Evolutionary conservation across 2,329 filamentous ascomycete genomes (phyloP).

Genomic region (Rutstroemia sp.): DNA sequence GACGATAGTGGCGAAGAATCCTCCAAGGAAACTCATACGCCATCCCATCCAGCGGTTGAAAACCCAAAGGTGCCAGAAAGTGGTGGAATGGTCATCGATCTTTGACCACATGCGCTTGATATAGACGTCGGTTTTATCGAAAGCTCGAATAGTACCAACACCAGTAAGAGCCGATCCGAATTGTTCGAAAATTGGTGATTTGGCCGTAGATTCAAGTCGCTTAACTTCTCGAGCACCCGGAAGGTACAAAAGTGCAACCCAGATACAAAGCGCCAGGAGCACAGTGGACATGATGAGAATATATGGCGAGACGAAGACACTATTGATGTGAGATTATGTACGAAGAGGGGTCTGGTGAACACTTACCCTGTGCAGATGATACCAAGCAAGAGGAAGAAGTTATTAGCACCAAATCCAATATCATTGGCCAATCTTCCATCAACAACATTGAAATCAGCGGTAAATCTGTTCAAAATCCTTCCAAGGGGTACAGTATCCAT

Average conservation of each 20-base stretch:
- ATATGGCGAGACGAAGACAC: conserved; percentile 57
- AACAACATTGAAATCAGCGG: conserved; percentile 66
- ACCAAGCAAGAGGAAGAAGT: conserved; percentile 54
- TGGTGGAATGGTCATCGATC: conserved; percentile 60
- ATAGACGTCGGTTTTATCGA: conserved; percentile 60
- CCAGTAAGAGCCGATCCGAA: conserved; percentile 68
- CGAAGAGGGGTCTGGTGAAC: conserved; percentile 43
- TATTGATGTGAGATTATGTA: conserved; percentile 12
- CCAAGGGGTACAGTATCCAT: conserved; percentile 74
- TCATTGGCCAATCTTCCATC: conserved; percentile 61
- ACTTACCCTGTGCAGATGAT: conserved; percentile 54
- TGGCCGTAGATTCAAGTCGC: conserved; percentile 67
- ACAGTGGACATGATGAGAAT: conserved; percentile 55
- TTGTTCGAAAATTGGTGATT: conserved; percentile 74
- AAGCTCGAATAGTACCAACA: conserved; percentile 68
- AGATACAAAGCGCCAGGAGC: conserved; percentile 50
- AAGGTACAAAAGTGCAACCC: conserved; percentile 56
- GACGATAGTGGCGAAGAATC: conserved; percentile 58
- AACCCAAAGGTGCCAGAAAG: conserved; percentile 61
- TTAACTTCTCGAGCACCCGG: conserved; percentile 68
- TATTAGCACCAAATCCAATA: conserved; percentile 51
- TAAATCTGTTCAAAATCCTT: conserved; percentile 71
- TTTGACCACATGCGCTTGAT: conserved; percentile 60
- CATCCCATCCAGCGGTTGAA: conserved; percentile 74
- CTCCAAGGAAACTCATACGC: conserved; percentile 63